These are phyloP conservation scores for Rhododendron ovatum DNA, from an alignment of 148 eudicot genomes.

Conservation along the genomic window DNA sequence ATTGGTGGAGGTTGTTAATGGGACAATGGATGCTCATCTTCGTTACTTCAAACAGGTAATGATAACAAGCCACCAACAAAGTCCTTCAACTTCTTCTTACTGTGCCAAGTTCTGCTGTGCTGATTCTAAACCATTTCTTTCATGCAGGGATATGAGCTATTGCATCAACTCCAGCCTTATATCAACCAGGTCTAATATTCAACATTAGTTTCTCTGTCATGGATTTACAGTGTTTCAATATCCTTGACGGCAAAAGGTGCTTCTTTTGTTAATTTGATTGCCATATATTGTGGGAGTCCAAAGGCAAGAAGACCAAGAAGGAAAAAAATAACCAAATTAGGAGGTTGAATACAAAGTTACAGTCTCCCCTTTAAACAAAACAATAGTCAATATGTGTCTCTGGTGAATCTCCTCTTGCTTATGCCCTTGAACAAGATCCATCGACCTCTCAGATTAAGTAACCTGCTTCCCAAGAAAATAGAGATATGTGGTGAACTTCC, in stretches of 20 bases:
- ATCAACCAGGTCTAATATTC: constrained; percentile 61
- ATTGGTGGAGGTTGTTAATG: constrained; percentile 79
- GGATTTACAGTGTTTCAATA: constrained; percentile 3
- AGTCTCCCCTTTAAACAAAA: background rate
- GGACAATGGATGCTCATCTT: constrained; percentile 89
- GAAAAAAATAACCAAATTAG: background rate
- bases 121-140: constrained; percentile 14
- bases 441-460: background rate
- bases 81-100: background rate
- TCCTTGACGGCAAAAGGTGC: background rate
- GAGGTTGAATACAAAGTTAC: background rate
- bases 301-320: background rate
- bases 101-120: constrained; percentile 9
- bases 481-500: background rate
- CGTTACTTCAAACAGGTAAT: constrained; percentile 80
- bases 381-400: background rate
- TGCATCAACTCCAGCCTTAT: constrained; percentile 87
- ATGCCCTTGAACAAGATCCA: background rate
- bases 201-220: constrained; percentile 2
- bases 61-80: background rate
- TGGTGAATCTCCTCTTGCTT: constrained; percentile 1
- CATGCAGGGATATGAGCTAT: constrained; percentile 80
- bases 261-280: constrained; percentile 5
- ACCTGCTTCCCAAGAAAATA: background rate
- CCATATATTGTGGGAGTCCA: background rate